Evolutionary conservation across 2,329 filamentous ascomycete genomes (phyloP).

Genomic region (Elsinoe batatas): DNA sequence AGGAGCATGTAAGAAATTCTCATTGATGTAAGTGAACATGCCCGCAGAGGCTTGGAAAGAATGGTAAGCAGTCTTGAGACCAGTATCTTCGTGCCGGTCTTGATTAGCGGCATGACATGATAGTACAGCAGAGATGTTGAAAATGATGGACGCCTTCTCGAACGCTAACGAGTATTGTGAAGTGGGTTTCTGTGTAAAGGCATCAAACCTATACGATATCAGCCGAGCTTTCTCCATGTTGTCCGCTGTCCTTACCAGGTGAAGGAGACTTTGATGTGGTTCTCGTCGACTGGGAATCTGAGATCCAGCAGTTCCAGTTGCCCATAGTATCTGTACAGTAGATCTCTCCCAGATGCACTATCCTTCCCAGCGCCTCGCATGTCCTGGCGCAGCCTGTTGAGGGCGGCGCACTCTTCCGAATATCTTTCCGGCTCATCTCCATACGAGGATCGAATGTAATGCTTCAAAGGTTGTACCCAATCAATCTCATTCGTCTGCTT

Average conservation of each 20-base stretch:
- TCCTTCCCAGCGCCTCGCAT: slow-evolving; percentile 97
- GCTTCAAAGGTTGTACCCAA: slow-evolving; percentile 86
- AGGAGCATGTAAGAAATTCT: slow-evolving; percentile 95
- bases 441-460: slow-evolving; percentile 86
- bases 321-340: slow-evolving; percentile 94
- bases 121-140: slow-evolving; percentile 95
- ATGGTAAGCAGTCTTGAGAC: slow-evolving; percentile 93
- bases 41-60: slow-evolving; percentile 96
- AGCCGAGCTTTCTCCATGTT: background rate
- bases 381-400: slow-evolving; percentile 92
- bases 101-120: slow-evolving; percentile 93
- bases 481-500: slow-evolving; percentile 96
- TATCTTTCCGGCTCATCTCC: slow-evolving; percentile 96
- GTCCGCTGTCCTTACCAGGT: slow-evolving; percentile 61
- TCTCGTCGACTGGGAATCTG: slow-evolving; percentile 93
- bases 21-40: slow-evolving; percentile 99
- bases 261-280: slow-evolving; percentile 98
- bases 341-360: slow-evolving; percentile 82
- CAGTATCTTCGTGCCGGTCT: slow-evolving; percentile 81
- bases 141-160: slow-evolving; percentile 98
- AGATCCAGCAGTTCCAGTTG: slow-evolving; percentile 91
- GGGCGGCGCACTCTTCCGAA: slow-evolving; percentile 83
- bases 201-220: slow-evolving; percentile 68
- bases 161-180: slow-evolving; percentile 94
- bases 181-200: slow-evolving; percentile 98